These are phyloP conservation scores for Melaleuca alternifolia DNA, from an alignment of 345 rosid species.

Conservation along the genomic window DNA sequence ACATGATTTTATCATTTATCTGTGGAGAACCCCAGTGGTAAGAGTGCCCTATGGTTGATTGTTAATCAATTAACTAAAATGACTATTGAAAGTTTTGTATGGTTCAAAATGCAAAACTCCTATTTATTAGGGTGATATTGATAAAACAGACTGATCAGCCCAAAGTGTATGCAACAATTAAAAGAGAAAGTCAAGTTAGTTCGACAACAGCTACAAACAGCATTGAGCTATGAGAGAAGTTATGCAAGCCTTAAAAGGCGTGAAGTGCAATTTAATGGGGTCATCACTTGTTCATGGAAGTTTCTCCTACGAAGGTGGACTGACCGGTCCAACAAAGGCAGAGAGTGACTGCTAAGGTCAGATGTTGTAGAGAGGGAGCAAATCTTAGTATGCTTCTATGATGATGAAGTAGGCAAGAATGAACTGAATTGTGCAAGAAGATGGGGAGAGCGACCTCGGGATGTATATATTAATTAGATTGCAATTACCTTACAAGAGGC, in stretches of 20 bases:
- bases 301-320: neutral
- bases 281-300: neutral
- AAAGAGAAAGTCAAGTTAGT: neutral
- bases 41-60: neutral
- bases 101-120: neutral
- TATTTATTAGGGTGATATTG: neutral
- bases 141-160: neutral
- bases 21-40: neutral
- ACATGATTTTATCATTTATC: neutral
- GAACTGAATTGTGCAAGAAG: too few relatives aligned
- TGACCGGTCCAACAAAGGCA: too few relatives aligned
- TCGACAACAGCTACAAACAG: neutral
- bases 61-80: too few relatives aligned
- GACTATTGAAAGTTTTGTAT: neutral
- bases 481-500: too few relatives aligned
- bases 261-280: neutral
- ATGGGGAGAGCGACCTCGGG: too few relatives aligned
- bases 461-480: too few relatives aligned
- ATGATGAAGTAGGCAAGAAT: too few relatives aligned
- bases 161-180: neutral
- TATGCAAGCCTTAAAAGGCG: neutral
- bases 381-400: too few relatives aligned
- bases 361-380: too few relatives aligned
- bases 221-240: neutral
- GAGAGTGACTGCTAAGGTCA: too few relatives aligned